Base-by-base conservation (phyloP, 1,139 yeast species). In the Chernovozyma aurita region DNA sequence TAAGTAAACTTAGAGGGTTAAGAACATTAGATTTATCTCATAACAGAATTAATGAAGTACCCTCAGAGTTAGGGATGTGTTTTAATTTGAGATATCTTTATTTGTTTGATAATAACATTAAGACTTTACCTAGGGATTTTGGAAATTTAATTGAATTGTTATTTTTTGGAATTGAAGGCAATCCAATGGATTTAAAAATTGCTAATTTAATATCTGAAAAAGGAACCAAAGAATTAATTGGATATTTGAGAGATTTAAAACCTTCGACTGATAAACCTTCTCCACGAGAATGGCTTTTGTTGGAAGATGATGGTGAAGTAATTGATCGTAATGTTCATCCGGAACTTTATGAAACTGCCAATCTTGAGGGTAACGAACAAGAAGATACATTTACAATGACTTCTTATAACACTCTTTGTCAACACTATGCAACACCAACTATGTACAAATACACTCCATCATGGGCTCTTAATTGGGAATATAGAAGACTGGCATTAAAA, bases 381-480 rank as follows among this genome's bases (percentile, higher is more conserved):
- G 58, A 65, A 13, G 68, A 63, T 41, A 31, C 71, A 13, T 88
- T 92, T 57, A 85, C 96, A 0, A 67, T 90, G 37, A 71, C 87
- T 73, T 80, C 90, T 33, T 92, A 88, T 67, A 92, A 92, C 59
- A 86, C 95, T 3, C 70, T 92, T 54, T 92, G 98, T 61, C 97
- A 92, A 56, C 95, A 85, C 57, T 90, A 90, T 65, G 97, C 97
- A 3, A 88, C 97, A 8, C 76, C 94, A 16, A 85, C 80, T 57
- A 74, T 90, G 84, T 94, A 86, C 58, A 90, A 85, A 50, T 92
- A 86, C 56, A 88, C 97, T 2, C 97, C 97, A 22, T 80, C 95
- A 2, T 92, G 98, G 98, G 98, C 97, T 5, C 73, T 92, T 44
- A 78, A 80, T 37, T 90, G 97, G 97, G 85, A 84, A n/a, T 88